A percentile compares a stretch with the other conserved stretches of the same genome.
Evolutionary conservation across 805 yeast genomes (phyloP).

Genomic region (Nakazawaea pomicola): DNA sequence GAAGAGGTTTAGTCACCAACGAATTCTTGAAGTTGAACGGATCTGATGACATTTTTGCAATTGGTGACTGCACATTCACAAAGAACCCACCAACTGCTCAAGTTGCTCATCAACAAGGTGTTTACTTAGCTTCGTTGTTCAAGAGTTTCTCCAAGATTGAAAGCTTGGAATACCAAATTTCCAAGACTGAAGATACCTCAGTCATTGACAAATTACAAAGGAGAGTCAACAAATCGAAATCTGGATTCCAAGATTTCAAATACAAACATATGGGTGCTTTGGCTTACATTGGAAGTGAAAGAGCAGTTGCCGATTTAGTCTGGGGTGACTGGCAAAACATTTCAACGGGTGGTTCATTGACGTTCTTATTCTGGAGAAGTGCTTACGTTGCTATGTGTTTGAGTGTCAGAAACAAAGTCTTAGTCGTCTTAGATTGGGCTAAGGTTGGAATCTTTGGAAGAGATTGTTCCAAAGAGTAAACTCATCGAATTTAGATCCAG

Average conservation of each 20-base stretch:
- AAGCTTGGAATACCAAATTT: constrained; percentile 42
- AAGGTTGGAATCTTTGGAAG: constrained; percentile 88
- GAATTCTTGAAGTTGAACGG: constrained; percentile 83
- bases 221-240: constrained; percentile 37
- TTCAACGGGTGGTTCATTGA: constrained; percentile 78
- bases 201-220: constrained; percentile 41
- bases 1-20: constrained; percentile 86
- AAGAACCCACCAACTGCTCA: constrained; percentile 95
- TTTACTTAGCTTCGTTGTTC: constrained; percentile 69
- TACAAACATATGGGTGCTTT: constrained; percentile 89
- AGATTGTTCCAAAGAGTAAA: constrained; percentile 75
- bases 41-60: constrained; percentile 72
- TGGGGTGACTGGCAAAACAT: constrained; percentile 77
- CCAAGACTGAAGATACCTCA: constrained; percentile 18
- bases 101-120: constrained; percentile 94
- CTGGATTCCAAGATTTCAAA: constrained; percentile 54
- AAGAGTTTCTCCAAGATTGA: constrained; percentile 60
- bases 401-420: constrained; percentile 80
- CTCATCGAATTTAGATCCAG: no score
- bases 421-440: constrained; percentile 85
- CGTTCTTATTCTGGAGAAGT: constrained; percentile 91
- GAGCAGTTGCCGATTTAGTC: constrained; percentile 88
- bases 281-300: constrained; percentile 90
- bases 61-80: constrained; percentile 93
- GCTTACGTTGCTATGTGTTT: constrained; percentile 93